Conservation (phyloP, 768 basidiomycete genomes). For the Russula vinacea region DNA sequence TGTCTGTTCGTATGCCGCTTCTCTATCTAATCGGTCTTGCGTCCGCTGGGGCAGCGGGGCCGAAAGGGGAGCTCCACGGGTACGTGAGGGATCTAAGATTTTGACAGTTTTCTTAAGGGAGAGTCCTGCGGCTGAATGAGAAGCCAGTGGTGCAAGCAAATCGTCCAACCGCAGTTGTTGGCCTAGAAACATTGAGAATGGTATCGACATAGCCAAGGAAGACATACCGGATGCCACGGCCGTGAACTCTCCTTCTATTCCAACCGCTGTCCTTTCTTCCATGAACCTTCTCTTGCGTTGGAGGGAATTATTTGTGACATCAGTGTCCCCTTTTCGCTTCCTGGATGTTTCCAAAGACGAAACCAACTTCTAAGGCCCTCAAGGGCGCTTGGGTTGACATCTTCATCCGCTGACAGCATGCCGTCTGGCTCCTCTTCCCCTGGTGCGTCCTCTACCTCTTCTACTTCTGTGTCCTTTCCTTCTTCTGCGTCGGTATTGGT, state of each 20-base stretch:
- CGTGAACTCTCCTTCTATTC: slow-evolving; percentile 28
- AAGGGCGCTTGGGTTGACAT: slow-evolving; percentile 56
- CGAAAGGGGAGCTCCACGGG: slow-evolving; percentile 55
- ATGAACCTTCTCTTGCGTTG: slow-evolving; percentile 26
- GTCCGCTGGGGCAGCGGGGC: slow-evolving; percentile 84
- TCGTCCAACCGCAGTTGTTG: slow-evolving; percentile 67
- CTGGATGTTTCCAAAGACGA: slow-evolving; percentile 59
- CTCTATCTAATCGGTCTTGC: slow-evolving; percentile 86
- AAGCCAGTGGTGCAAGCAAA: slow-evolving; percentile 67
- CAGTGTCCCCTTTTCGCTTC: slow-evolving; percentile 57
- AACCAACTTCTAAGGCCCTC: slow-evolving; percentile 70
- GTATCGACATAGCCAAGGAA: background rate
- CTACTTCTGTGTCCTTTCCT: slow-evolving; percentile 21
- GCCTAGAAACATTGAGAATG: slow-evolving; percentile 38
- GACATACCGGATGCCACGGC: slow-evolving; percentile 20
- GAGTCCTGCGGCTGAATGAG: slow-evolving; percentile 55
- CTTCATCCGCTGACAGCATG: slow-evolving; percentile 47
- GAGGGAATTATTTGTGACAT: background rate
- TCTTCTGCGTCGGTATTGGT: slow-evolving; percentile 16
- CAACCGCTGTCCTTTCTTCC: slow-evolving; percentile 24
- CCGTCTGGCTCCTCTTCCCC: slow-evolving; percentile 48
- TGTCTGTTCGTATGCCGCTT: slow-evolving; percentile 93
- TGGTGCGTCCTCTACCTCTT: slow-evolving; percentile 38
- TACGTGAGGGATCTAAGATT: slow-evolving; percentile 51
- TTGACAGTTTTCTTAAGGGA: slow-evolving; percentile 71